phyloP scores from a whole-genome alignment of 768 basidiomycete species.

The Russula virescens region DNA sequence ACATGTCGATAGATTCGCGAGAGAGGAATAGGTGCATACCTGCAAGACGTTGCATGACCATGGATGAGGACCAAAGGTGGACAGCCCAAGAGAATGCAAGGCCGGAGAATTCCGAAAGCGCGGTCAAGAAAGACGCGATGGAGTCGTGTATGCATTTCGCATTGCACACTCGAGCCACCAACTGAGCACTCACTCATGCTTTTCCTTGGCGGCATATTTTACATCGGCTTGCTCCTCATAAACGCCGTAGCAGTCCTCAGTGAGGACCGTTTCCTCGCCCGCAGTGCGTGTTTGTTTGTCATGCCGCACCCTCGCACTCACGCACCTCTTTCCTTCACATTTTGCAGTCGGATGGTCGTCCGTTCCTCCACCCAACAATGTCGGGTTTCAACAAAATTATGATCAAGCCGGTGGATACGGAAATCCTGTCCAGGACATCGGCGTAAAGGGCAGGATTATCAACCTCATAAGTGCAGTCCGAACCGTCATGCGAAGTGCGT shows the following conservation, averaged over 20 bases:
- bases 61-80: neutral
- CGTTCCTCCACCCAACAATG: constrained; percentile 52
- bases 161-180: constrained; percentile 4
- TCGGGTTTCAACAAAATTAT: constrained; percentile 61
- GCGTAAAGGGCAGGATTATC: constrained; percentile 80
- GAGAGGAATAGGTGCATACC: constrained; percentile 3
- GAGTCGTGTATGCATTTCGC: neutral
- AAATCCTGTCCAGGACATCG: constrained; percentile 48
- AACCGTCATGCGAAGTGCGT: constrained; percentile 96
- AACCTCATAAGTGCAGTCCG: constrained; percentile 93
- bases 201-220: constrained; percentile 67
- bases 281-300: constrained; percentile 51
- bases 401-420: constrained; percentile 65
- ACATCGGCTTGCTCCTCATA: constrained; percentile 80
- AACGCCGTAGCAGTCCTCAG: constrained; percentile 94
- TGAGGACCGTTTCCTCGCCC: constrained; percentile 92
- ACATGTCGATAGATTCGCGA: neutral
- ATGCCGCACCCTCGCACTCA: constrained; percentile 23
- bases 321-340: constrained; percentile 10
- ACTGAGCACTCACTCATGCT: constrained; percentile 37
- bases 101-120: constrained; percentile 18
- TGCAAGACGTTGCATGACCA: constrained; percentile 7
- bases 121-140: neutral
- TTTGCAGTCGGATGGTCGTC: constrained; percentile 83
- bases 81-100: neutral